Base-by-base conservation (phyloP, 2,329 filamentous ascomycete species). In the Exophiala lecanii-corni region DNA sequence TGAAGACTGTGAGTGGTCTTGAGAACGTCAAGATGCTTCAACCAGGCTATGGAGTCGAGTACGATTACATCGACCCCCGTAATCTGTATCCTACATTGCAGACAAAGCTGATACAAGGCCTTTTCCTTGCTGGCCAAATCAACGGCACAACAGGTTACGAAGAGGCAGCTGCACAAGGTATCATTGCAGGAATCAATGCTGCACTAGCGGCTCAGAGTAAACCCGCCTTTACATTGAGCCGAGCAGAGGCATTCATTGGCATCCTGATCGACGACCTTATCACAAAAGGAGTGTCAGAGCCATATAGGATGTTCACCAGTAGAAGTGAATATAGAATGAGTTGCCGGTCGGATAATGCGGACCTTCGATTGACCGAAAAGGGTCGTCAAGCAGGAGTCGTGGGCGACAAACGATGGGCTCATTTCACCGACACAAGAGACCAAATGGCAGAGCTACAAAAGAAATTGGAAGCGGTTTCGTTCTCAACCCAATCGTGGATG, bases 101-200 rank as follows among this genome's bases (percentile, higher is more conserved):
- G 65, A 97, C 92, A 1, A 98, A 97, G 65, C 76, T 84, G 16
- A 95, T 98, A 50, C 72, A 73, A 5, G 92, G 92, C 1, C 77
- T 98, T 9, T 98, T 86, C 67, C 75, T 98, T 21, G 92, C 92
- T 0, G 92, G 92, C 3, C 92, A 98, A 63, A 96, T 98, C 64
- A 98, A 98, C 63, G 92, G 92, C 34, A 98, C 92, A 0, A 98
- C 92, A 0, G 92, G 92, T 3, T 98, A 98, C 62, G 92, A 98
- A 68, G 92, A 98, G 71, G 92, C 92, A 7, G 89, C 92, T 0
- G 91, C 86, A 0, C 92, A 98, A 64, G 92, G 92, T 7, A 75
- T 98, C 35, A 70, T 98, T 10, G 92, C 92, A 0, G 92, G 92
- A 21, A 89, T 91, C 57, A 98, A 98, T 59, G 92, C 92, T 1